A percentile compares a stretch with the other conserved stretches of the same genome.
These are phyloP conservation scores for Boletus sp. DNA, from an alignment of 1,284 basidiomycete genomes.

Conservation along the genomic window DNA sequence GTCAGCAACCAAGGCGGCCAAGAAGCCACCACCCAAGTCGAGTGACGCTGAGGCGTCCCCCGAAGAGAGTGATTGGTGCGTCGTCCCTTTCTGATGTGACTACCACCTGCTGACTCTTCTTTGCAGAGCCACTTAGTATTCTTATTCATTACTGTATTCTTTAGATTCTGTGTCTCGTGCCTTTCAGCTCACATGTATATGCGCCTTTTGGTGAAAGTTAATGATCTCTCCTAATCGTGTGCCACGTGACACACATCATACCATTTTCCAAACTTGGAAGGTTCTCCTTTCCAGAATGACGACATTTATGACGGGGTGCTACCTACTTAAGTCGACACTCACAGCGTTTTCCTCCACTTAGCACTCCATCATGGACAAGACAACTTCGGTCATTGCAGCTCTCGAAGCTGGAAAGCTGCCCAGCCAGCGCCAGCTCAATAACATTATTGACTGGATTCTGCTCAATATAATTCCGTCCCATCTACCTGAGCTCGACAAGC, in stretches of 20 bases:
- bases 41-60: constrained; percentile 26
- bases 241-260: constrained; percentile 19
- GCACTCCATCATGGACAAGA: constrained; percentile 48
- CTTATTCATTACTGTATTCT: constrained; percentile 17
- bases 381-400: constrained; percentile 55
- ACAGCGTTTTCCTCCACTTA: background rate
- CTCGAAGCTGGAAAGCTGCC: constrained; percentile 64
- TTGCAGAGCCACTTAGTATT: constrained; percentile 3
- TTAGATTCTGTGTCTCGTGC: constrained; percentile 5
- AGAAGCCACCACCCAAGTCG: constrained; percentile 21
- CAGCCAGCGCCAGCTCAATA: constrained; percentile 48
- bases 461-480: constrained; percentile 44
- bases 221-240: background rate
- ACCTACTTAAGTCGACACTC: too few species aligned
- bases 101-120: background rate
- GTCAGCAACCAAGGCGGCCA: constrained; percentile 14
- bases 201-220: background rate
- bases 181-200: constrained; percentile 2
- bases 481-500: constrained; percentile 35
- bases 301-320: background rate
- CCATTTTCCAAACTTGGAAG: constrained; percentile 7
- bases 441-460: constrained; percentile 49
- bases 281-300: constrained; percentile 19
- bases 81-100: background rate
- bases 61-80: constrained; percentile 25